phyloP scores from a whole-genome alignment of 169 alveolate genomes.

The Ichthyophthirius multifiliis region DNA sequence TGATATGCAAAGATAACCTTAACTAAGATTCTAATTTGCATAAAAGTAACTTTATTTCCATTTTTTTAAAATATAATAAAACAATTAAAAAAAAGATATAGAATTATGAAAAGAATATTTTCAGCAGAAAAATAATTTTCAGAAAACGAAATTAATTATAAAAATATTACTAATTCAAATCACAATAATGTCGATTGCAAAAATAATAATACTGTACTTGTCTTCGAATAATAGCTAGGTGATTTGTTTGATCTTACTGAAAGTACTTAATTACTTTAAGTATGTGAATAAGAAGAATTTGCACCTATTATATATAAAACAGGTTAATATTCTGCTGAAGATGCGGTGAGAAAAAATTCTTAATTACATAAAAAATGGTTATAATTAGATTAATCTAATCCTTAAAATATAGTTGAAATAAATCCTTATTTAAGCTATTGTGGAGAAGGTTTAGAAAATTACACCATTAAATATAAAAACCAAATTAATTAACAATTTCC shows the following conservation, averaged over 20 bases:
- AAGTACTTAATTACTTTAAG: not conserved
- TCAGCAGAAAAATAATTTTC: not conserved
- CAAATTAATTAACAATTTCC: not conserved
- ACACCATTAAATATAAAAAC: not conserved
- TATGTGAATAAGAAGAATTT: not conserved
- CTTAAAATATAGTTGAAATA: not conserved
- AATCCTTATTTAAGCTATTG: not conserved
- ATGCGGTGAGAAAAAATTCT: not conserved
- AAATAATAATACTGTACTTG: not conserved
- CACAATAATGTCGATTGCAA: no score
- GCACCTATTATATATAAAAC: not conserved
- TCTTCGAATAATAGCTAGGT: not conserved
- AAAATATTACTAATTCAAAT: no score
- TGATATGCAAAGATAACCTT: not conserved
- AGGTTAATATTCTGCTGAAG: not conserved
- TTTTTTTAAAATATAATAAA: not conserved
- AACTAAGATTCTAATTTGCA: not conserved
- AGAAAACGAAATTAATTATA: not conserved
- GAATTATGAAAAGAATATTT: not conserved
- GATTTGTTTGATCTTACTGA: not conserved
- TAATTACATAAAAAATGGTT: slow-evolving; percentile 1
- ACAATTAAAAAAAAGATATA: not conserved
- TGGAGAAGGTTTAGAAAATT: not conserved
- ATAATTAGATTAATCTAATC: not conserved
- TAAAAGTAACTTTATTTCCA: not conserved